Base-by-base conservation (phyloP, 495 filamentous ascomycete genomes). In the Penicillium argentinense region DNA sequence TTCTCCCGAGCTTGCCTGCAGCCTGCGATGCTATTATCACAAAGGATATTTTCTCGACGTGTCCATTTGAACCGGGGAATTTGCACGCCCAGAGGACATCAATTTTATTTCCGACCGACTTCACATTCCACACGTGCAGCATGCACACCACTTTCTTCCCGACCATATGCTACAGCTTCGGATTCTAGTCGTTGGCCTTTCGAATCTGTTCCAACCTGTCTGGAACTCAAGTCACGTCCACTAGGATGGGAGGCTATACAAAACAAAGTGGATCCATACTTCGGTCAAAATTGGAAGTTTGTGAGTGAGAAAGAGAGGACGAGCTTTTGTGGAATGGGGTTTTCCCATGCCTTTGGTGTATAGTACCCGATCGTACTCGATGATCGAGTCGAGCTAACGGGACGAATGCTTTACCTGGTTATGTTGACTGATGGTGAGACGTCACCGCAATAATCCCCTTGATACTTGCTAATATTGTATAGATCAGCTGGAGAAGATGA, bases 401-500 rank as follows among this genome's bases (percentile, higher is more conserved):
- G 57, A 25, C 54, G 46, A 13, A 39, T 58, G 44, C 54, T 51
- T 33, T 60, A 54, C 30, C 25, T 60, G 19, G 32, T 29, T 9
- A 21, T 57, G 6, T 23, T 60, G 12, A 52, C 58, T 40, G 57
- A 60, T 41, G 54, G 54, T 60, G 12, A 26, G 57, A 41, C 9
- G 6, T 26, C 12, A 17, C 3, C 2, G 19, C 19, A 6, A 16
- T 12, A 21, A 7, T 12, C 7, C 21, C 9, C n/a, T 0, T 9
- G 7, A 22, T 2, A 16, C 8, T 38, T 13, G 18, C 39, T 60
- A 16, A 60, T 28, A 0, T 1, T 8, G 1, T n/a, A 8, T 26
- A 60, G 50, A 60, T 18, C 57, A 60, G 38, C 28, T 60, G 26
- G 54, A 57, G 12, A 60, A 60, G 30, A 57, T 60, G 57, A 45